These are phyloP conservation scores for Botryotinia calthae DNA, from an alignment of 2,329 filamentous ascomycete species.

Conservation along the genomic window DNA sequence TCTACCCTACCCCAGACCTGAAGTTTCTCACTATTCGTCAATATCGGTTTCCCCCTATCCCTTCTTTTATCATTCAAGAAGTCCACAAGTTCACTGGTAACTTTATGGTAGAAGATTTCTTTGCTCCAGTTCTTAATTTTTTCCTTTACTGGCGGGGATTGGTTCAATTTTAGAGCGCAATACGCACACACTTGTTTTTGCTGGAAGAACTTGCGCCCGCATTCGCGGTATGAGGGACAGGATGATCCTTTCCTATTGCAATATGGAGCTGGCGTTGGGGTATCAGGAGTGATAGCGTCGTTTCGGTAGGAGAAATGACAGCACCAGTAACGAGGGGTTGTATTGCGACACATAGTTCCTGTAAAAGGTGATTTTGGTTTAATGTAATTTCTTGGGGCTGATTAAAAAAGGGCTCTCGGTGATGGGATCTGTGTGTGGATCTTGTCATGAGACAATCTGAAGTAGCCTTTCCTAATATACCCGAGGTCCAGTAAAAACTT, in stretches of 20 bases:
- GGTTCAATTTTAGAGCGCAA: not conserved
- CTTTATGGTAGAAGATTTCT: not conserved
- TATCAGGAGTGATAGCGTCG: not conserved
- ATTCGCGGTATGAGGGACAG: not conserved
- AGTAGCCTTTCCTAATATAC: not conserved
- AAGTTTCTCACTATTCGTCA: not conserved
- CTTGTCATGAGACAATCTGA: not conserved
- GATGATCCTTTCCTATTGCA: not conserved
- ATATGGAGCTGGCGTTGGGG: not conserved
- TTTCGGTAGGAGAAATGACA: not conserved
- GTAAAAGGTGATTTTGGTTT: not conserved
- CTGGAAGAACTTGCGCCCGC: not conserved
- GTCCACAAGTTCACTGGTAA: not conserved
- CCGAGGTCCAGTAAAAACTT: accelerated
- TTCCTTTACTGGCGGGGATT: not conserved
- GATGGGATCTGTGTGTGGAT: not conserved
- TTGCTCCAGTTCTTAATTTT: not conserved
- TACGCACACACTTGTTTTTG: not conserved
- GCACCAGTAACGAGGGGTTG: not conserved
- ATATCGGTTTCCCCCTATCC: not conserved
- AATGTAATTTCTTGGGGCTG: no score
- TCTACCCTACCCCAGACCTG: not conserved
- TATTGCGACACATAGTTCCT: not conserved
- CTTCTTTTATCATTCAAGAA: not conserved
- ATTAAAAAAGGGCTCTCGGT: not conserved